Percentiles rank a stretch among this genome's conserved stretches.
Conservation (phyloP, 768 basidiomycete species). For the Saitozyma sp. region DNA sequence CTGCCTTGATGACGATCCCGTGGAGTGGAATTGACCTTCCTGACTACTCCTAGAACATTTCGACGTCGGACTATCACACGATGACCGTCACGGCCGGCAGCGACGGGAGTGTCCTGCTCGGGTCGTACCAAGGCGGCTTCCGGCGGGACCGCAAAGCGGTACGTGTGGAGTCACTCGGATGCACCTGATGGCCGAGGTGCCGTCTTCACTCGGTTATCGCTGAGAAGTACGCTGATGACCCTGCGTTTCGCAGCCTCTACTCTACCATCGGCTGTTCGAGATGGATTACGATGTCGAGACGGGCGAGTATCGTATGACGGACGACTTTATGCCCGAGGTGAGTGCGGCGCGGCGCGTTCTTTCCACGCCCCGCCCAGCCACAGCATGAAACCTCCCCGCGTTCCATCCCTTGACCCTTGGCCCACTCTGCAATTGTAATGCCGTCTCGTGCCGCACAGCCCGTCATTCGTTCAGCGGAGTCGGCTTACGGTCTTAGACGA, state of each 20-base stretch:
- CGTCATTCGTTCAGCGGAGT: constrained; percentile 46
- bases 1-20: too few species aligned
- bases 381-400: constrained; percentile 39
- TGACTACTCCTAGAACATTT: constrained; percentile 60
- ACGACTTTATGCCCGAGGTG: constrained; percentile 75
- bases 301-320: constrained; percentile 81
- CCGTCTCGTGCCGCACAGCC: not conserved
- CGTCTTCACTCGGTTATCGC: constrained; percentile 39
- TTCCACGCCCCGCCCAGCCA: not conserved
- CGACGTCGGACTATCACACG: constrained; percentile 80
- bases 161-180: not conserved
- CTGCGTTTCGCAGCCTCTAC: constrained; percentile 16
- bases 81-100: constrained; percentile 78
- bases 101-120: constrained; percentile 63
- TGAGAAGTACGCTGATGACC: constrained; percentile 56
- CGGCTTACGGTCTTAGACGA: not conserved
- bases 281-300: constrained; percentile 80
- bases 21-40: not conserved
- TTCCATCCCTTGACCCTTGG: not conserved
- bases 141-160: constrained; percentile 24
- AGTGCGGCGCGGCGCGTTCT: not conserved
- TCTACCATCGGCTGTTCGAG: constrained; percentile 63
- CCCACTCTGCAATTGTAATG: not conserved
- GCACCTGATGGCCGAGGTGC: constrained; percentile 1
- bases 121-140: constrained; percentile 28